Evolutionary conservation across 208 protist species (phyloP).

Genomic region (Acanthamoeba culbertsoni): DNA sequence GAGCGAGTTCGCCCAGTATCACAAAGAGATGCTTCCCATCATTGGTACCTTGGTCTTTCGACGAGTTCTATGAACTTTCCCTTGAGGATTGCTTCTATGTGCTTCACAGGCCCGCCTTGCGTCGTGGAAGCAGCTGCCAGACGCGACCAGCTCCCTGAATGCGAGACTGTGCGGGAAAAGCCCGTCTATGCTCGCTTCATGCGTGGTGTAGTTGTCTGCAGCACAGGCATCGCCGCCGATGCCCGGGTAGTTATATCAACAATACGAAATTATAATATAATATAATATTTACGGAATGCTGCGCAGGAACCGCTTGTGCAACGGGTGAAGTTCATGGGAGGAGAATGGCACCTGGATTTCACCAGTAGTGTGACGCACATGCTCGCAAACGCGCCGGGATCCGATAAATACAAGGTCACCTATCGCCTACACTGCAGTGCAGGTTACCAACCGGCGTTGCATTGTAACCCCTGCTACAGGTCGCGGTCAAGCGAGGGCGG

Average conservation of each 20-base stretch:
- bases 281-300: too few species aligned
- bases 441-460: too few species aligned
- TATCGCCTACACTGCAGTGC: background rate
- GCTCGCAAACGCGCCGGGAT: background rate
- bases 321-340: background rate
- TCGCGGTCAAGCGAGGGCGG: background rate
- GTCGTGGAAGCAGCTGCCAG: background rate
- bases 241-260: too few species aligned
- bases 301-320: background rate
- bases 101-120: constrained; percentile 16
- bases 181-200: background rate
- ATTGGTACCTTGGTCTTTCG: background rate
- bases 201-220: background rate
- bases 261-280: too few species aligned
- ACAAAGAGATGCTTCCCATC: background rate
- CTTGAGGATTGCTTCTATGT: too few species aligned
- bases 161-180: background rate
- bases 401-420: constrained; percentile 9
- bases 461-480: too few species aligned
- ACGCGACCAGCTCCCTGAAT: background rate
- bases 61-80: too few species aligned
- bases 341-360: background rate
- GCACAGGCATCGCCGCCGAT: background rate
- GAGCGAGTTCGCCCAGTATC: background rate
- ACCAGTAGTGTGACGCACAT: background rate